Evolutionary conservation across 2,329 filamentous ascomycete species (phyloP), one percentile per base, ranked within the genome.

Genomic region (Microascus cirrosus): DNA sequence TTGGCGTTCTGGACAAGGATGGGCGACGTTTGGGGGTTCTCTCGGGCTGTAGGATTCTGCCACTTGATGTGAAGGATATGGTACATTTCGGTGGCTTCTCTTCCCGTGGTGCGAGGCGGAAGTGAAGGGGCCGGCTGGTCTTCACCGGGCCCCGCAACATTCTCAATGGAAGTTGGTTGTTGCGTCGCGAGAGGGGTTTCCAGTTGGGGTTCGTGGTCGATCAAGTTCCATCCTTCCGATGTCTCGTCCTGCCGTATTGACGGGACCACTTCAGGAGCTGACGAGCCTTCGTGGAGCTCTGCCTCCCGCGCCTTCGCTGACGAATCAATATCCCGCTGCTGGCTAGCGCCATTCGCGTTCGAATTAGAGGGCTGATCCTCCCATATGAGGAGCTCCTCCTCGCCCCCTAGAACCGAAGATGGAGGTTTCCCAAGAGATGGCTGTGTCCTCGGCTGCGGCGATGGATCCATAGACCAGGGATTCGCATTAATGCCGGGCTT

Each of bases 1-100:
- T 99, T 99, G 59, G 86, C 84, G 64, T 96, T 97, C 67, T 99
- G 93, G 3, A 95, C 85, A 48, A 97, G 75, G 58, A 97, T 90
- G 0, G 94, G 93, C 0, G 90, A 93, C n/a, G 81, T 79, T 51
- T 90, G 80, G 42, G 89, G 77, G 57, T 83, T 83, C n/a, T 80
- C 77, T 1, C 76, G 69, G 0, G 79, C 76, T 12, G 68, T 80
- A 2, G 76, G 71, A 68, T 96, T 90, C 60, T 85, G 77, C 92
- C 93, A 97, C 60, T 82, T 85, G 61, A 97, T 86, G 60, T 92
- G 91, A 68, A 96, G 95, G 69, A 97, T 92, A 58, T 91, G 87
- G 65, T 99, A 97, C 1, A 90, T 94, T 70, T 96, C 91, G 0
- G 77, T 73, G 63, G 77, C 78, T 3, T 66, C 64, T 48, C 64